Conservation (phyloP, 495 filamentous ascomycete species). For the Aspergillus coremiiformis region DNA sequence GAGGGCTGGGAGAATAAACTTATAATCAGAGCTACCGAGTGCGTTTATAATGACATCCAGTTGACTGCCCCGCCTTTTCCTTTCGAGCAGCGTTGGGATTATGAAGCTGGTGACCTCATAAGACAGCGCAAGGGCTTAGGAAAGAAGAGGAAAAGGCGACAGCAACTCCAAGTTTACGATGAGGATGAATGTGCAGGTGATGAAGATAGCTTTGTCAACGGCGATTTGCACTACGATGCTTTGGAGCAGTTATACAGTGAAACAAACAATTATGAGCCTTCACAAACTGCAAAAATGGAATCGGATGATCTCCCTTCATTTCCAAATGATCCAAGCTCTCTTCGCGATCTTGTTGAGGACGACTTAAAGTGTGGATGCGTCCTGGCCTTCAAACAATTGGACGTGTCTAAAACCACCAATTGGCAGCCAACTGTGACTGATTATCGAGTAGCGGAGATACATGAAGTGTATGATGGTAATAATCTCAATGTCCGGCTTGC, state of each 20-base stretch:
- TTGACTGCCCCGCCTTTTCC: constrained; percentile 81
- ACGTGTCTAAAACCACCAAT: constrained; percentile 63
- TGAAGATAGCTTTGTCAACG: constrained; percentile 22
- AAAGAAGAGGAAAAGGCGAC: constrained; percentile 52
- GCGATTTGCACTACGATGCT: constrained; percentile 46
- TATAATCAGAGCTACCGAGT: constrained; percentile 69
- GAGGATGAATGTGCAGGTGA: constrained; percentile 27
- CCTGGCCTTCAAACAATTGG: constrained; percentile 72
- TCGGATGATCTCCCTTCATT: constrained; percentile 53
- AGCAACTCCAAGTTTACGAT: constrained; percentile 42
- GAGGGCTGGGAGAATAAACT: constrained; percentile 68
- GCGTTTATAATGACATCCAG: constrained; percentile 62
- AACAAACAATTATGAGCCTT: constrained; percentile 2
- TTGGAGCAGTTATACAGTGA: constrained; percentile 11
- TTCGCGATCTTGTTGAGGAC: constrained; percentile 46
- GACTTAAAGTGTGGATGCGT: constrained; percentile 56
- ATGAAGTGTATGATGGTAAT: constrained; percentile 41
- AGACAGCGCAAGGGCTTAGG: constrained; percentile 30
- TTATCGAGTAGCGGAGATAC: constrained; percentile 59
- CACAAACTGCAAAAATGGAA: constrained; percentile 10
- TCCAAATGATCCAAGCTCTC: constrained; percentile 52
- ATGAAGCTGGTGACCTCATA: constrained; percentile 52
- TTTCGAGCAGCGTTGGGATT: constrained; percentile 83
- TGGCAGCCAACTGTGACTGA: constrained; percentile 70
- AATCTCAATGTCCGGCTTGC: constrained; percentile 57